phyloP scores from a whole-genome alignment of 2,329 filamentous ascomycete genomes.

The Tolypocladium capitatum region DNA sequence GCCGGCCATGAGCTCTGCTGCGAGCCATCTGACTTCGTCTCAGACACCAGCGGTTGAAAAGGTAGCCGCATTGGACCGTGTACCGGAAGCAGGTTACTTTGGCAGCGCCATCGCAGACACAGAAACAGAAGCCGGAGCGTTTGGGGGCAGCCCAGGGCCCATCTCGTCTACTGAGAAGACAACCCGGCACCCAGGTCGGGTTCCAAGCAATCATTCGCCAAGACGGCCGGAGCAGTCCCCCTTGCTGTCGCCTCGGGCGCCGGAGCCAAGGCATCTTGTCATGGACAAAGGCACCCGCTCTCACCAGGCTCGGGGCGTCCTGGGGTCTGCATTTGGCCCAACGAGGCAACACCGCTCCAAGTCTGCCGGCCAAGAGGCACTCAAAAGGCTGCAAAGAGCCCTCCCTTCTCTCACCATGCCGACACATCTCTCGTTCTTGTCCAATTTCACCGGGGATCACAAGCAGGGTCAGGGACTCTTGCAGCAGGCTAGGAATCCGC shows the following conservation, averaged over 20 bases:
- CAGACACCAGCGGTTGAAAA: slow-evolving; percentile 45
- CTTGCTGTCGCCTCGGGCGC: slow-evolving; percentile 17
- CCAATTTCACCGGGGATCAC: slow-evolving; percentile 19
- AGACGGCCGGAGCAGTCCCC: slow-evolving; percentile 2
- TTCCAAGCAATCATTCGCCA: not conserved
- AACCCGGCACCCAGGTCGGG: not conserved
- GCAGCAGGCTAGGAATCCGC: not conserved
- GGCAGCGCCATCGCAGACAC: slow-evolving; percentile 6
- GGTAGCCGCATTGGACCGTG: slow-evolving; percentile 37
- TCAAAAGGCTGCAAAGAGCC: slow-evolving; percentile 43
- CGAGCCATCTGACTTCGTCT: slow-evolving; percentile 40
- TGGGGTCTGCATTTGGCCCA: slow-evolving; percentile 34
- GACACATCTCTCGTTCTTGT: slow-evolving; percentile 22
- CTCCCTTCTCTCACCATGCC: slow-evolving; percentile 35
- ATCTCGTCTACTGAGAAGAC: slow-evolving; percentile 7
- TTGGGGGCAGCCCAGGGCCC: slow-evolving; percentile 11
- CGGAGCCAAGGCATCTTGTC: slow-evolving; percentile 8
- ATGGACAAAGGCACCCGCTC: slow-evolving; percentile 6
- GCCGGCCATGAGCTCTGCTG: slow-evolving; percentile 42
- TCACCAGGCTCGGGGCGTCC: slow-evolving; percentile 15
- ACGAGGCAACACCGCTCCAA: slow-evolving; percentile 35
- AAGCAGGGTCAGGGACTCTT: slow-evolving; percentile 1
- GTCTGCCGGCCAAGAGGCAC: slow-evolving; percentile 42
- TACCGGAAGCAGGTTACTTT: slow-evolving; percentile 13
- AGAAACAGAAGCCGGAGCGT: slow-evolving; percentile 6